Percentiles rank a stretch among this genome's conserved stretches.
Evolutionary conservation across 1,284 basidiomycete species (phyloP).

Genomic region (Papiliotrema flavescens): DNA sequence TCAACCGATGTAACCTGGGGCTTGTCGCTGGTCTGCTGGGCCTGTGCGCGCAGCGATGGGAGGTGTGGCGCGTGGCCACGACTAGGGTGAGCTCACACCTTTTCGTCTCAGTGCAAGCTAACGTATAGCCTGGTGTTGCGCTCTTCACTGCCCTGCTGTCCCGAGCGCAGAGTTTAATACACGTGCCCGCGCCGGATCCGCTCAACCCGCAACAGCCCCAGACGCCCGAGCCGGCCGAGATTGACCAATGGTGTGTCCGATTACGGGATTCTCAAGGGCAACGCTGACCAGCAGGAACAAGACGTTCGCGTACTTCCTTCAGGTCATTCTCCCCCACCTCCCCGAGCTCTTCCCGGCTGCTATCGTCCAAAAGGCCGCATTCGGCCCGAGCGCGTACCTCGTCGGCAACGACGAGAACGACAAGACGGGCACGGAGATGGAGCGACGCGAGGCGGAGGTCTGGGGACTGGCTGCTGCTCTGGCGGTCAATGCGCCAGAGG

Average conservation of each 20-base stretch:
- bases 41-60: conserved; percentile 75
- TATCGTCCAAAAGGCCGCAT: conserved; percentile 59
- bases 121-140: conserved; percentile 76
- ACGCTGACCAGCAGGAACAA: conserved; percentile 58
- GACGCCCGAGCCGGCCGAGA: conserved; percentile 63
- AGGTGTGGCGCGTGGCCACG: conserved; percentile 64
- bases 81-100: conserved; percentile 60
- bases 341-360: conserved; percentile 84
- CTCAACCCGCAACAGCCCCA: conserved; percentile 38
- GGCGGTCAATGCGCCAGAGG: conserved; percentile 75
- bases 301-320: conserved; percentile 80
- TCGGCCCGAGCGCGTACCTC: conserved; percentile 53
- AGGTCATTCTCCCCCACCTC: conserved; percentile 70
- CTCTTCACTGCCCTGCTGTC: conserved; percentile 89
- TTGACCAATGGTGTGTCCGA: conserved; percentile 75
- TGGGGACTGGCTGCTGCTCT: conserved; percentile 59
- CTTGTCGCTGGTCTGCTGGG: conserved; percentile 84
- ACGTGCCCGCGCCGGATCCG: conserved; percentile 59
- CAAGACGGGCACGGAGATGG: conserved; percentile 60
- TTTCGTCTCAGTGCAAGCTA: conserved; percentile 41
- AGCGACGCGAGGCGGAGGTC: conserved; percentile 48
- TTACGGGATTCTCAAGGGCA: background rate
- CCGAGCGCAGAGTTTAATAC: conserved; percentile 84
- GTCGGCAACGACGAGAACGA: conserved; percentile 51
- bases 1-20: conserved; percentile 69